Base-by-base conservation (phyloP, 257 asterid genomes). In the Vinca minor region DNA sequence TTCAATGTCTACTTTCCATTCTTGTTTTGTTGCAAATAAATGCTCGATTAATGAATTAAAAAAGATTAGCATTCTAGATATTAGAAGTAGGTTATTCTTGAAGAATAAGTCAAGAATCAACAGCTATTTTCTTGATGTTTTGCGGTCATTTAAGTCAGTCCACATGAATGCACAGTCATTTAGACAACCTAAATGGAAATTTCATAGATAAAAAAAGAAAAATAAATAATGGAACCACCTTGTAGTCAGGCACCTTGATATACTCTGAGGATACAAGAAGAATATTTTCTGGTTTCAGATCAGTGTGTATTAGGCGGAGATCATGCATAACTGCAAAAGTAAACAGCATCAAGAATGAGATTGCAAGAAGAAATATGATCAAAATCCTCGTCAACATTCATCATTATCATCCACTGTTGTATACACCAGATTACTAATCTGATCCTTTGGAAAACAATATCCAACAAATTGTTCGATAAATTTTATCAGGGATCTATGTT, bases 241-340 rank as follows among this genome's bases (percentile, higher is more conserved):
- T 89, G 78, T 74, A 83, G 59, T 84, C 93, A 63, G 90, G 96
- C 38, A 89, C 84, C 73, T 79, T 89, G 13, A 89, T 70, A 53
- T 73, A 84, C 78, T 89, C 96, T 4, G 96, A 67, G 31, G 95
- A 86, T 62, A 86, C 93, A 61, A 89, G 95, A 71, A 89, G 95
- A 69, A 89, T 84, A 72, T 86, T 89, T 75, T 89, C 95, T 45
- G 95, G 96, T 72, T 89, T 89, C 75, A 89, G 75, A 75, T 89
- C 96, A 17, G 95, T 89, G 86, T 89, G 96, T 70, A 89, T 86
- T 77, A 86, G 72, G 57, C 76, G 87, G 62, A 88, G 83, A 70
- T 86, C 91, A 71, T 89, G 96, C 96, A 89, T 86, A 79, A 82
- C 96, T 89, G 93, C 81, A 75, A 75, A 54, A 62, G 29, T 39